phyloP scores from a whole-genome alignment of 169 alveolate species.

The Perkinsus chesapeaki region DNA sequence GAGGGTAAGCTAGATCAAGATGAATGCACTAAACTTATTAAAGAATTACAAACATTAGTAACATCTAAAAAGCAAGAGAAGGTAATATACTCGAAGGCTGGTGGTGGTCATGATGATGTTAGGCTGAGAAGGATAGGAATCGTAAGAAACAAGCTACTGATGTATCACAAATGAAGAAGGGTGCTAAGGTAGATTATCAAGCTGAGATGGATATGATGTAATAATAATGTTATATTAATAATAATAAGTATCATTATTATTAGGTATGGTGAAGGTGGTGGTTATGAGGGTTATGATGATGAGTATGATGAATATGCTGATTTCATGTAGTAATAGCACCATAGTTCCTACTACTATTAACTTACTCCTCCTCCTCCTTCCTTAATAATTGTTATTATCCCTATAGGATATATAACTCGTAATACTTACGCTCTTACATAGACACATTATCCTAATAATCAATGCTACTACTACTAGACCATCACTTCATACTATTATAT shows the following conservation, averaged over 20 bases:
- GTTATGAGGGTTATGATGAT: background rate
- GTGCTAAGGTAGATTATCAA: background rate
- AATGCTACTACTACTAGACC: no score
- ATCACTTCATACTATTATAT: no score
- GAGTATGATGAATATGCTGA: background rate
- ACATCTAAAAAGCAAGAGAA: background rate
- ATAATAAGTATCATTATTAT: background rate
- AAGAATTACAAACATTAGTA: background rate
- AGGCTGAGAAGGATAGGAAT: conserved; percentile 2
- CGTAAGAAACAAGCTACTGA: background rate
- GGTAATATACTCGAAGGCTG: background rate
- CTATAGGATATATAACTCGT: background rate
- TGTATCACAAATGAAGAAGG: background rate
- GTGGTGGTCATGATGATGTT: background rate
- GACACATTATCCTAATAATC: no score
- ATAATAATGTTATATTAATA: background rate
- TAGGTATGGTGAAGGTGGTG: background rate
- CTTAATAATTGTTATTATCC: background rate
- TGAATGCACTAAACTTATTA: background rate
- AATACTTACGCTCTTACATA: no score
- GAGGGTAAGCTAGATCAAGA: background rate
- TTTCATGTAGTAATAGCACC: background rate
- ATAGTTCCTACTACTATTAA: background rate
- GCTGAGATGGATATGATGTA: background rate
- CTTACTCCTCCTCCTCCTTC: background rate